Base-by-base conservation (phyloP, 495 filamentous ascomycete species). In the Amorphotheca resinae region DNA sequence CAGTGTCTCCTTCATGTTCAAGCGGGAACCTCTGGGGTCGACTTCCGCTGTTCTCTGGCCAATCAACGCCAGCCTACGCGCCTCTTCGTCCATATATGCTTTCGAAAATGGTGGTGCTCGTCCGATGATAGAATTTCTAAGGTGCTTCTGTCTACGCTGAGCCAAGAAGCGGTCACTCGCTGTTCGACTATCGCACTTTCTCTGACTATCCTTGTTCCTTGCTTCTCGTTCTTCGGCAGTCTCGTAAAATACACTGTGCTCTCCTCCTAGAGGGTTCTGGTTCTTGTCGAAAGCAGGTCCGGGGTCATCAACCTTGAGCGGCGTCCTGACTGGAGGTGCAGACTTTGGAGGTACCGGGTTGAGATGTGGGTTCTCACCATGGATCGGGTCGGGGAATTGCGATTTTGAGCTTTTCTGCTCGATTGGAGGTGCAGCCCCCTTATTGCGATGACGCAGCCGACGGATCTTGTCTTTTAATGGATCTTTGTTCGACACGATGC, bases 41-140 rank as follows among this genome's bases (percentile, higher is more conserved):
- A 36, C 33, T 14, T n/a, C 33, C 16, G n/a, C 14, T 36, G 14
- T 36, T 18, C 16, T 36, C 9, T 14, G n/a, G 9, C 9, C 33
- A 12, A 8, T 18, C 16, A 20, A 18, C 9, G 9, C 2, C 9
- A 14, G n/a, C 9, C 33, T n/a, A 8, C 16, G n/a, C 11, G 16
- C 2, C 16, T 14, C 14, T 15, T 36, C 33, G 2, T 36, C 33
- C 9, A 36, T 14, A 36, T 16, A 31, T 1, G 11, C 9, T 22
- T 17, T 16, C 3, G 43, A 40, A 9, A 46, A 8, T 14, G 43
- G 43, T 9, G 43, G 43, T 12, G 43, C 14, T 33, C 43, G 25
- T 20, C 43, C 43, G 5, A 46, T 40, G 1, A 22, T 16, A 4
- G n/a, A 16, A 22, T 46, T 34, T 11, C 28, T 39, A 9, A 40